Evolutionary conservation across 2,329 filamentous ascomycete genomes (phyloP), one percentile per base, ranked within the genome.

Genomic region (Thielaviopsis ethacetica): DNA sequence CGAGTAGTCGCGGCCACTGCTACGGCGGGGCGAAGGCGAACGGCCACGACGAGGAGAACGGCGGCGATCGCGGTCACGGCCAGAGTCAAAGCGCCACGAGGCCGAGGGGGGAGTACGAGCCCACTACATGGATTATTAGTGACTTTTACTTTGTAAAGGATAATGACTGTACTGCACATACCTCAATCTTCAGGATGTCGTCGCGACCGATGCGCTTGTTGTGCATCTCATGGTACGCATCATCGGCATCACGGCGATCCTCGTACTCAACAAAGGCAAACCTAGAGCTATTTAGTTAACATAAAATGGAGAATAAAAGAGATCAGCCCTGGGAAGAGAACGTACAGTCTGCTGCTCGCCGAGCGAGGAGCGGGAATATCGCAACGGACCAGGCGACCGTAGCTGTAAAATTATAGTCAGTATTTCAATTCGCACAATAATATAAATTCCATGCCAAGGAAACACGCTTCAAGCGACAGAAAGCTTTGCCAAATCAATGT

Each of bases 231-330:
- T 98, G 89, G 71, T 98, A 98, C 54, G 93, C 93, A 75, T 98
- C 93, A 72, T 98, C 93, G 64, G 93, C 91, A 78, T 98, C 93
- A 66, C 93, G 91, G 67, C 91, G 88, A 72, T 91, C 94, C 77
- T 98, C 93, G 73, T 98, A 98, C 75, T 98, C 93, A 64, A 98
- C 93, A 71, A 98, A 98, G 44, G 93, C 93, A 72, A 98, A 98
- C 65, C 93, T 84, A n/a, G 34, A 51, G 38, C 27, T 47, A 51
- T 54, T 34, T 49, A 61, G 7, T 50, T 27, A 44, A 34, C 34
- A 50, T 26, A 56, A 30, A 27, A 21, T 12, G 17, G 22, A 26
- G 24, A n/a, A 50, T 10, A 19, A n/a, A n/a, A 22, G 30, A 10
- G n/a, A 9, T 10, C 30, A 12, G 6, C 30, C 10, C 30, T 15